Evolutionary conservation across 2,329 filamentous ascomycete genomes (phyloP).

Genomic region (Alternaria gansuensis): DNA sequence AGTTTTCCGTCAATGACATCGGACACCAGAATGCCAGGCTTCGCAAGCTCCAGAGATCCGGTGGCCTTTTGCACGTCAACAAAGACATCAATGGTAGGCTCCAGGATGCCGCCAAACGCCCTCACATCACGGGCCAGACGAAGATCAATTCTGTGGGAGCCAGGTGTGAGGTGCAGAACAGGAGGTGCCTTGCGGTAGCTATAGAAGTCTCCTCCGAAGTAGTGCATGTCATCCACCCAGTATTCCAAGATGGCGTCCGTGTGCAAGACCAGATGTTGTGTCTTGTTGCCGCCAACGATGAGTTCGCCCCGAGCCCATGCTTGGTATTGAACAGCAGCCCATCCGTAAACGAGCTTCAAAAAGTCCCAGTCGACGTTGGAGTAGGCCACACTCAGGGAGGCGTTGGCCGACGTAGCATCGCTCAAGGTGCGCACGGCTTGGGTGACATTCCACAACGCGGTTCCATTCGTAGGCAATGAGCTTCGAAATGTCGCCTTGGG

Average conservation of each 20-base stretch:
- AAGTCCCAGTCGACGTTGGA: conserved; percentile 63
- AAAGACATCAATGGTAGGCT: conserved; percentile 57
- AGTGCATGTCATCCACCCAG: conserved; percentile 61
- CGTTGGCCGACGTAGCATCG: conserved; percentile 44
- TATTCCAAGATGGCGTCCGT: conserved; percentile 62
- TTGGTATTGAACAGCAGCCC: conserved; percentile 67
- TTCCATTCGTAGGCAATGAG: conserved; percentile 62
- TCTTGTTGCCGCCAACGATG: conserved; percentile 48
- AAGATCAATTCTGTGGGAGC: conserved; percentile 62
- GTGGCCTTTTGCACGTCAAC: conserved; percentile 34
- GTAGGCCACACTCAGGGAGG: conserved; percentile 58
- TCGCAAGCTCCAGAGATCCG: conserved; percentile 46
- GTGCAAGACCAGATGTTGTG: conserved; percentile 55
- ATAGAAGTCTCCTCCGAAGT: conserved; percentile 68
- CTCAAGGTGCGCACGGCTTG: conserved; percentile 45
- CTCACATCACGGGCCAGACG: conserved; percentile 66
- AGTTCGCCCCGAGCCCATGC: conserved; percentile 64
- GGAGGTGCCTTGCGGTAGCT: conserved; percentile 60
- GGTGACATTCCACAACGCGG: conserved; percentile 59
- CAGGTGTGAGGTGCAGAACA: conserved; percentile 60
- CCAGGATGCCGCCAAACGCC: conserved; percentile 62
- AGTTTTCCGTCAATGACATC: conserved; percentile 62
- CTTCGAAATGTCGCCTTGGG: conserved; percentile 57
- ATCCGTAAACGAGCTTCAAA: conserved; percentile 65
- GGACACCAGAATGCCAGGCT: conserved; percentile 56